Conservation (phyloP, 2,329 filamentous ascomycete genomes). For the Whalleya microplaca region DNA sequence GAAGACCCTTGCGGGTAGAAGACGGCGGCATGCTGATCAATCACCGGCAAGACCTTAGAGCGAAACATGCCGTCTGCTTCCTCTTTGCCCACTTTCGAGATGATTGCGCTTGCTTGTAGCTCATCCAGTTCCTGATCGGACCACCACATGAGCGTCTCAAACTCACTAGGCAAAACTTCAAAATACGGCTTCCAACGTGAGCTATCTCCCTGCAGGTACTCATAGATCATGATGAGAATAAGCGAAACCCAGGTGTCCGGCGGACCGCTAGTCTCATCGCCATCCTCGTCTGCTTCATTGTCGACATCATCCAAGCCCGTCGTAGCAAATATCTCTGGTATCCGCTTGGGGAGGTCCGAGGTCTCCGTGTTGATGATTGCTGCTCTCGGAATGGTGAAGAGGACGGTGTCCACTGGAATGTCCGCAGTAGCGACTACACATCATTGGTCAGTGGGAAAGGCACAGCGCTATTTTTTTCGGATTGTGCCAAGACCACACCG, state of each 20-base stretch:
- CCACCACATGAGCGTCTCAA: slow-evolving; percentile 95
- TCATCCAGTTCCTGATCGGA: slow-evolving; percentile 67
- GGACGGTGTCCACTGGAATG: slow-evolving; percentile 73
- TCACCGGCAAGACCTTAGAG: slow-evolving; percentile 53
- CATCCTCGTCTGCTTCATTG: slow-evolving; percentile 44
- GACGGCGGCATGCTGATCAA: slow-evolving; percentile 48
- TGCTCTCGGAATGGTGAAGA: slow-evolving; percentile 78
- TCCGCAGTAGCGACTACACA: slow-evolving; percentile 68
- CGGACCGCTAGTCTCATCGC: slow-evolving; percentile 36
- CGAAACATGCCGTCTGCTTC: slow-evolving; percentile 73
- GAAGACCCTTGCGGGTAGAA: slow-evolving; percentile 48
- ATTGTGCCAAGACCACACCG: slow-evolving; percentile 40
- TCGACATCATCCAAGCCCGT: slow-evolving; percentile 39
- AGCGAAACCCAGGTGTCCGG: slow-evolving; percentile 60
- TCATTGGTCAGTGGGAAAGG: slow-evolving; percentile 24
- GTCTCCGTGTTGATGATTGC: slow-evolving; percentile 74
- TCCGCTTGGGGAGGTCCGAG: slow-evolving; percentile 64
- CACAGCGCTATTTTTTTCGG: neutral
- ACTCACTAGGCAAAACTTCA: slow-evolving; percentile 69
- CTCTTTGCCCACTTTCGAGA: slow-evolving; percentile 74
- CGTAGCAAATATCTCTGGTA: slow-evolving; percentile 56
- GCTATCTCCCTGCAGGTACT: slow-evolving; percentile 59
- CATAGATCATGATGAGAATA: slow-evolving; percentile 82
- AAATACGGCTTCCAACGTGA: slow-evolving; percentile 83
- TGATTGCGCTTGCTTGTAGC: slow-evolving; percentile 77